These are phyloP conservation scores for Penicillium silybi DNA, from an alignment of 495 filamentous ascomycete genomes.

Conservation along the genomic window DNA sequence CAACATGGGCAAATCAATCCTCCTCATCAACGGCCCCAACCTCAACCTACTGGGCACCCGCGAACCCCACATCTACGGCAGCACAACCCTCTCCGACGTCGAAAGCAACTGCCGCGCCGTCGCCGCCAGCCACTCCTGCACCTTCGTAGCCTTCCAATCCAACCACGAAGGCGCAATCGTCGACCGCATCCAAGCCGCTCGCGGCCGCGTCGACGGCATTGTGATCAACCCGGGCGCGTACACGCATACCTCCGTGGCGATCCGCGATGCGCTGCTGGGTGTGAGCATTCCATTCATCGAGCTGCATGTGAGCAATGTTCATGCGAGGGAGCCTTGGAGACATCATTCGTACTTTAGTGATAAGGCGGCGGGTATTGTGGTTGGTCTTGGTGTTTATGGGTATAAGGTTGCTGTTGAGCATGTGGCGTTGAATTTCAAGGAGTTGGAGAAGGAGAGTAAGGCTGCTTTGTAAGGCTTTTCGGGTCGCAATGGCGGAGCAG, in stretches of 20 bases:
- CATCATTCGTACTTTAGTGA: conserved; percentile 66
- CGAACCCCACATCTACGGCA: conserved; percentile 67
- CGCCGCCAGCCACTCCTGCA: conserved; percentile 36
- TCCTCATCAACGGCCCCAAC: conserved; percentile 77
- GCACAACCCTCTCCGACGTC: conserved; percentile 58
- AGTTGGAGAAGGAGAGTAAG: conserved; percentile 28
- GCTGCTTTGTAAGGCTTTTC: conserved; percentile 8
- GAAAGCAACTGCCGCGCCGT: conserved; percentile 40
- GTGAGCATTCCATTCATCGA: conserved; percentile 67
- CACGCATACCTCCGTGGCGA: conserved; percentile 64
- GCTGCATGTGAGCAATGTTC: conserved; percentile 66
- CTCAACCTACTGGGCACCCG: conserved; percentile 73
- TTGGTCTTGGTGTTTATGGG: conserved; percentile 63
- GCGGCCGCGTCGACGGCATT: conserved; percentile 52
- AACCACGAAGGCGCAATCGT: conserved; percentile 64
- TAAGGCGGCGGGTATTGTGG: conserved; percentile 65
- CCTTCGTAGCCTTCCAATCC: conserved; percentile 56
- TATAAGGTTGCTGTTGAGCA: conserved; percentile 68
- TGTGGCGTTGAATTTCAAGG: conserved; percentile 45
- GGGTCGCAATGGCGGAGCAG: not conserved
- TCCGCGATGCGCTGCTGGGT: conserved; percentile 63
- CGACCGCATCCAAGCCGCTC: conserved; percentile 56
- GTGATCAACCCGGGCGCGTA: conserved; percentile 68
- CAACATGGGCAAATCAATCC: conserved; percentile 51
- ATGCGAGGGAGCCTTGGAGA: conserved; percentile 59